Conservation (phyloP, 2,329 filamentous ascomycete genomes). For the Fonsecaea monophora region DNA sequence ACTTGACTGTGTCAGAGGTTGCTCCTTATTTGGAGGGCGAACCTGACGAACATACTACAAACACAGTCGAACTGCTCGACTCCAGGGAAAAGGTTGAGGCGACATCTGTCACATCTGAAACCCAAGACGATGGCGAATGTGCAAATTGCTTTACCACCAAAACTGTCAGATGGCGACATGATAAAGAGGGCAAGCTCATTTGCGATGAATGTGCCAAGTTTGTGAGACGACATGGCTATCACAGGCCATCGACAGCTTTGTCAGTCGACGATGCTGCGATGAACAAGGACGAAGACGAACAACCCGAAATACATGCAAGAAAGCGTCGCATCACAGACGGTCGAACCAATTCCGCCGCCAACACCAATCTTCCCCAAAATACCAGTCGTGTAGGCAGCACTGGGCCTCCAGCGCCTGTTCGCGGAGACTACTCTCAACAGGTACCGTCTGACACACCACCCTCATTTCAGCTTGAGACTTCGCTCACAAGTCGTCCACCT, state of each 20-base stretch:
- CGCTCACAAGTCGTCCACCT: conserved; percentile 27
- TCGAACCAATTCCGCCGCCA: neutral
- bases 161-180: conserved; percentile 19
- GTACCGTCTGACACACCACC: conserved; percentile 30
- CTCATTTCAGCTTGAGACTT: conserved; percentile 37
- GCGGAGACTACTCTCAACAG: neutral
- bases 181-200: conserved; percentile 19
- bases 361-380: neutral
- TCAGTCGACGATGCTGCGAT: neutral
- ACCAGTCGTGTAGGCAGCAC: neutral
- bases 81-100: neutral
- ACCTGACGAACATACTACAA: neutral
- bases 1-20: conserved; percentile 22
- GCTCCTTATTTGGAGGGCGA: conserved; percentile 25
- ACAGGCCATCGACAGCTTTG: conserved; percentile 20
- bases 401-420: neutral
- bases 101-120: neutral
- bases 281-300: conserved; percentile 2
- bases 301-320: neutral
- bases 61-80: neutral
- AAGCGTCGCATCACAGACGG: neutral
- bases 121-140: conserved; percentile 22
- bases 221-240: conserved; percentile 23
- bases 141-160: conserved; percentile 28
- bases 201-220: conserved; percentile 27